phyloP scores from a whole-genome alignment of 176 grass and related monocot genomes.

The Eremochloa ophiuroides region DNA sequence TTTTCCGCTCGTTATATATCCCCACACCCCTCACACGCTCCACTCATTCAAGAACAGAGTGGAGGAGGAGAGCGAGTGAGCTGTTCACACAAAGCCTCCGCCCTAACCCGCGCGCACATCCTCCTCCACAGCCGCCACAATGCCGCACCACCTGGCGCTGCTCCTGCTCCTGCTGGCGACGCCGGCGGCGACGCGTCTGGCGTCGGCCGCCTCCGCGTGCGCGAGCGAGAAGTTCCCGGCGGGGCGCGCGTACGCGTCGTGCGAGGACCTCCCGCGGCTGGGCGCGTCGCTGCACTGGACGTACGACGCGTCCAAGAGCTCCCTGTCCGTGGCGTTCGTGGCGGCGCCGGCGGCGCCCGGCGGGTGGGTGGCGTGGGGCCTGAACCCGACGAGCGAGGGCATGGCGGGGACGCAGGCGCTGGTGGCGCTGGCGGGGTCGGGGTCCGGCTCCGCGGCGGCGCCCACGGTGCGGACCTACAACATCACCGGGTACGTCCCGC shows the following conservation, averaged over 20 bases:
- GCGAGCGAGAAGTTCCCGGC: slow-evolving; percentile 48
- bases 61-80: neutral
- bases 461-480: slow-evolving; percentile 60
- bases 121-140: neutral
- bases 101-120: no score
- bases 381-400: slow-evolving; percentile 60
- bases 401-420: slow-evolving; percentile 71
- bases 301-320: slow-evolving; percentile 29
- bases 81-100: neutral
- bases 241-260: slow-evolving; percentile 29
- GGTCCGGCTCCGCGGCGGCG: neutral
- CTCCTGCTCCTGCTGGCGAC: slow-evolving; percentile 28
- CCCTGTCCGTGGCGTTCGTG: slow-evolving; percentile 60
- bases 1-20: neutral
- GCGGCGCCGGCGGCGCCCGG: slow-evolving; percentile 32
- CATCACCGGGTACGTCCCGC: slow-evolving; percentile 36
- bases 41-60: neutral
- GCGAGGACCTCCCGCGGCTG: slow-evolving; percentile 60
- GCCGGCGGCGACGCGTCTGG: neutral
- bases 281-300: slow-evolving; percentile 65
- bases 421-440: slow-evolving; percentile 31
- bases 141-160: slow-evolving; percentile 8
- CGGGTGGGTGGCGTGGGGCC: slow-evolving; percentile 74
- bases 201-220: slow-evolving; percentile 26
- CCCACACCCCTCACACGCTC: neutral